Base-by-base conservation (phyloP, 2,329 filamentous ascomycete genomes). In the Hypoxylon sp. region DNA sequence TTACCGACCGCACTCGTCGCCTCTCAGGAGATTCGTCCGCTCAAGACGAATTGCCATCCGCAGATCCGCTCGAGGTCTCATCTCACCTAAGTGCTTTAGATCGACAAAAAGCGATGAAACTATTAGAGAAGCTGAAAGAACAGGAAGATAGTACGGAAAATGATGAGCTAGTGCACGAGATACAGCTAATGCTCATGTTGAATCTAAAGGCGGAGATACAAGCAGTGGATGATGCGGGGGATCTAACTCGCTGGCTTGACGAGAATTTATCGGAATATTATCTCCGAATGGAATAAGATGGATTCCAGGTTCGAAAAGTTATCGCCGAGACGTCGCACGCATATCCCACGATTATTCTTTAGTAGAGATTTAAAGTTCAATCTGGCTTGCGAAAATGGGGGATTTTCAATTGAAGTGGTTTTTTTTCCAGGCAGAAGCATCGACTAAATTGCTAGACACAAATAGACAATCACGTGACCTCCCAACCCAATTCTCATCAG, bases 201-300 rank as follows among this genome's bases (percentile, higher is more conserved):
- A 87, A 88, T 42, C 62, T 85, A 36, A 94, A 93, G 64, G 87
- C 87, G 0, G 90, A 94, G 65, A 89, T 93, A 40, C 88, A 94
- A 63, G 79, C 84, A 12, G 70, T 90, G 5, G 85, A 89, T 45
- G 74, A 80, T 3, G 71, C 71, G 6, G 81, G 81, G 0, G 72
- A 79, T 37, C 61, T 84, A 4, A 69, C 72, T 0, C 23, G 57
- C 0, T 85, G 82, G 81, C 66, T 85, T 3, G 74, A 84, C 37
- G 42, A 57, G 2, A 69, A 73, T 38, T 66, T 83, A 26, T 27
- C 32, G 15, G 19, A 34, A 40, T 49, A 5, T 21, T 52, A 55
- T 43, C 53, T 8, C 11, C 40, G 8, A 36, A 38, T 5, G 15
- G 26, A 16, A 20, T 12, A n/a, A n/a, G 11, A n/a, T 27, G 13